A percentile compares a stretch with the other conserved stretches of the same genome.
phyloP scores from a whole-genome alignment of 2,329 filamentous ascomycete genomes.

The Cucurbitaria berberidis region DNA sequence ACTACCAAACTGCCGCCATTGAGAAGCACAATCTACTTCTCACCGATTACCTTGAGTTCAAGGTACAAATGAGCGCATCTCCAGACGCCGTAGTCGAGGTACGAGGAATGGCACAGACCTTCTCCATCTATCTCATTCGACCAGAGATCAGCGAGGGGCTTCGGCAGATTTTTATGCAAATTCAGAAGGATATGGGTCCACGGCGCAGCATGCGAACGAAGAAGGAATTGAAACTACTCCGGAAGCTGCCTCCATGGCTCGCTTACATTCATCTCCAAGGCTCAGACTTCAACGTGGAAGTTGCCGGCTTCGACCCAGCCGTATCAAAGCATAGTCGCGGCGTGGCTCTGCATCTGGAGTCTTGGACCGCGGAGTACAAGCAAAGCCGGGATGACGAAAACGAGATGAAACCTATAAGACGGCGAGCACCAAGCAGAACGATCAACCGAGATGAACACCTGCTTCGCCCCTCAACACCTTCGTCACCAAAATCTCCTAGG shows the following conservation, averaged over 20 bases:
- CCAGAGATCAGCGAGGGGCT: conserved; percentile 92
- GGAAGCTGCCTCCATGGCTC: conserved; percentile 83
- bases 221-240: conserved; percentile 66
- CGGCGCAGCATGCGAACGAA: conserved; percentile 49
- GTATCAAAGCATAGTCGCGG: conserved; percentile 84
- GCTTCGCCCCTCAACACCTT: conserved; percentile 58
- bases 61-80: conserved; percentile 80
- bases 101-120: conserved; percentile 81
- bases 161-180: conserved; percentile 85
- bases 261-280: conserved; percentile 83
- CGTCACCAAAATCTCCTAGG: conserved; percentile 57
- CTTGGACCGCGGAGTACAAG: conserved; percentile 87
- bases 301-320: conserved; percentile 84
- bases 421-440: conserved; percentile 73
- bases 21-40: conserved; percentile 85
- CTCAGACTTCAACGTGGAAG: conserved; percentile 85
- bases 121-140: conserved; percentile 86
- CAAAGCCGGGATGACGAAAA: conserved; percentile 75
- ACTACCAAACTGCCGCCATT: conserved; percentile 88
- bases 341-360: conserved; percentile 83
- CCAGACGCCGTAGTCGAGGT: conserved; percentile 84
- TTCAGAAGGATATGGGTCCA: conserved; percentile 62
- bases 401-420: conserved; percentile 64
- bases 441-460: conserved; percentile 67
- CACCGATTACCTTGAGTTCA: conserved; percentile 87